Conservation (phyloP, 768 basidiomycete species). For the Russula emetica region DNA sequence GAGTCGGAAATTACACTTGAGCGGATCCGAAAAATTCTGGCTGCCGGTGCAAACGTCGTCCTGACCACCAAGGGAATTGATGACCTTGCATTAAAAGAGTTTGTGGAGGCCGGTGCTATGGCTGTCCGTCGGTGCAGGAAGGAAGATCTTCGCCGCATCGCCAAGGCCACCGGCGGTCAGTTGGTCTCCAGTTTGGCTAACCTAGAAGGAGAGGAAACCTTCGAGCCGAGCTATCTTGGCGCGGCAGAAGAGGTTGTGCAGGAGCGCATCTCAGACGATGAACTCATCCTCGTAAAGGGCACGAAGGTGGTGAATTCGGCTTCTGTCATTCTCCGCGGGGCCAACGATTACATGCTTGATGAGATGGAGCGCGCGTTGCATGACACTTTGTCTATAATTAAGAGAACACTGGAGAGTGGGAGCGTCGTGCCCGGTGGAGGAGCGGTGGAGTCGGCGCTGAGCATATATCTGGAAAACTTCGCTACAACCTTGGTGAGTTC, state of each 20-base stretch:
- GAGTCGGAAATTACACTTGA: constrained; percentile 96
- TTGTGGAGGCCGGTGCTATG: constrained; percentile 98
- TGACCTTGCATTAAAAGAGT: constrained; percentile 96
- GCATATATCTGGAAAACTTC: constrained; percentile 98
- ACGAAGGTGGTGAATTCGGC: constrained; percentile 93
- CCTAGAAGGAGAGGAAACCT: constrained; percentile 96
- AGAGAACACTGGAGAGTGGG: constrained; percentile 95
- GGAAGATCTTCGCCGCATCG: constrained; percentile 94
- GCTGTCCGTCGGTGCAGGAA: constrained; percentile 96
- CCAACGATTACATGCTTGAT: constrained; percentile 98
- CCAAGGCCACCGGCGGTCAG: constrained; percentile 93
- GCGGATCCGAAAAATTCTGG: constrained; percentile 92
- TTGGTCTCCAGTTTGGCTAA: constrained; percentile 91
- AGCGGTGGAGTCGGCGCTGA: constrained; percentile 93
- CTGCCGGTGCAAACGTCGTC: constrained; percentile 93
- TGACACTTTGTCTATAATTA: constrained; percentile 91
- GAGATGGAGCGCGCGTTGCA: constrained; percentile 98
- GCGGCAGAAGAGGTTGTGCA: constrained; percentile 93
- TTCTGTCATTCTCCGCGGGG: constrained; percentile 91
- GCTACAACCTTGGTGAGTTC: constrained; percentile 86
- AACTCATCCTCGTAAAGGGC: constrained; percentile 94
- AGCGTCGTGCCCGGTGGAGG: constrained; percentile 95
- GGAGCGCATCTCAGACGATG: constrained; percentile 97
- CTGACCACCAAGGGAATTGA: constrained; percentile 98
- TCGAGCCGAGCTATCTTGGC: constrained; percentile 88